phyloP scores from a whole-genome alignment of 2,329 filamentous ascomycete species.

The Scortechinia acanthostroma region DNA sequence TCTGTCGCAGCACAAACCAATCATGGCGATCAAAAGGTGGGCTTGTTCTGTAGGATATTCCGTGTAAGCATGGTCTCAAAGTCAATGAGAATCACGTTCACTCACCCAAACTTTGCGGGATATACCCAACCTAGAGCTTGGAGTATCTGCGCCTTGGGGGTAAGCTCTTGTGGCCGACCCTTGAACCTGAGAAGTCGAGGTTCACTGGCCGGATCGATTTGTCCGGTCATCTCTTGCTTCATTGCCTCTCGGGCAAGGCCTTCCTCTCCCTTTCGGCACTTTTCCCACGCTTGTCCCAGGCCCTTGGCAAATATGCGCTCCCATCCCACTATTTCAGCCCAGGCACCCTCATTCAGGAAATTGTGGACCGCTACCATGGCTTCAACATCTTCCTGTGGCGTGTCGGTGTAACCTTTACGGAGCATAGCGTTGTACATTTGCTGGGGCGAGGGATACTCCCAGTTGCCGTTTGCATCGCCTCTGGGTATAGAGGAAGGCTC shows the following conservation, averaged over 20 bases:
- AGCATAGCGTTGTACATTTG: conserved; percentile 73
- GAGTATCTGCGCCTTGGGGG: conserved; percentile 55
- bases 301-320: conserved; percentile 53
- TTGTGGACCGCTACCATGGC: conserved; percentile 66
- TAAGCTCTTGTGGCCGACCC: conserved; percentile 53
- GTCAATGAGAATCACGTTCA: conserved; percentile 1
- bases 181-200: conserved; percentile 55
- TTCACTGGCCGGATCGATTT: conserved; percentile 11
- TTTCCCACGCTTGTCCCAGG: conserved; percentile 36
- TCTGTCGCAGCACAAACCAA: conserved; percentile 54
- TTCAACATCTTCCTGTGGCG: conserved; percentile 59
- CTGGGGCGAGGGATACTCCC: conserved; percentile 67
- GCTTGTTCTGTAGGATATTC: background rate
- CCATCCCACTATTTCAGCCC: conserved; percentile 63
- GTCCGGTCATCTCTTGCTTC: conserved; percentile 24
- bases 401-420: conserved; percentile 64
- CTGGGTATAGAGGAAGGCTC: conserved; percentile 58
- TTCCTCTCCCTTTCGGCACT: conserved; percentile 27
- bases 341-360: conserved; percentile 65
- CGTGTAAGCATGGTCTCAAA: background rate
- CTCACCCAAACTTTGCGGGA: conserved; percentile 45
- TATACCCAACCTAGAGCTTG: conserved; percentile 46
- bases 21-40: conserved; percentile 65
- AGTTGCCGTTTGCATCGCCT: conserved; percentile 45
- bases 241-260: conserved; percentile 33